phyloP scores from a whole-genome alignment of 2,329 filamentous ascomycete species.

The Fusarium verrucosum region DNA sequence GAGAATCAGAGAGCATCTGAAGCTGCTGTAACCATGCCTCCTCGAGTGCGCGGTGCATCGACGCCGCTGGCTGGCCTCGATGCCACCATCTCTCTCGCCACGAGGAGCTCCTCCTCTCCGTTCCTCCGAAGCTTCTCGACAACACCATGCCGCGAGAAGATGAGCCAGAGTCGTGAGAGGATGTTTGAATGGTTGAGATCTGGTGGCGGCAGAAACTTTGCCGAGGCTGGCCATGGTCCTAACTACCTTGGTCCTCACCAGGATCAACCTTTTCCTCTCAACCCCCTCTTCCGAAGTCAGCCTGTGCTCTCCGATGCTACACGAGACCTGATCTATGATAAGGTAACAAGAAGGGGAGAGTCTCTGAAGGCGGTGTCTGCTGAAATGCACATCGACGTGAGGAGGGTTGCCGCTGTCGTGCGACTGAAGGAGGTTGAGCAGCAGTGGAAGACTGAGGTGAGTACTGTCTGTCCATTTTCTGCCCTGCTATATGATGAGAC shows the following conservation, averaged over 20 bases:
- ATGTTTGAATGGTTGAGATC: conserved; percentile 54
- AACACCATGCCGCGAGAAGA: conserved; percentile 52
- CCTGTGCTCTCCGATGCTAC: conserved; percentile 77
- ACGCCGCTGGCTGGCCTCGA: conserved; percentile 47
- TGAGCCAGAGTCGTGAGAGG: conserved; percentile 48
- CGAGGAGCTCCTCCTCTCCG: conserved; percentile 15
- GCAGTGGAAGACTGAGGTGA: conserved; percentile 78
- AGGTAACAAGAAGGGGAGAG: conserved; percentile 71
- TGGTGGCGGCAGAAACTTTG: conserved; percentile 37
- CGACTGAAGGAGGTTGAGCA: conserved; percentile 87
- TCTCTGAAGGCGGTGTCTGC: conserved; percentile 81
- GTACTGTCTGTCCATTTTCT: conserved; percentile 46
- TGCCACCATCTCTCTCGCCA: conserved; percentile 35
- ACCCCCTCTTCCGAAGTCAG: conserved; percentile 74
- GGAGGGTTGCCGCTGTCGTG: conserved; percentile 85
- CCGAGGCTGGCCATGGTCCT: conserved; percentile 42
- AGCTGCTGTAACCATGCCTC: conserved; percentile 46
- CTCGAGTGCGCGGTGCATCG: conserved; percentile 45
- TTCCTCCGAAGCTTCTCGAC: conserved; percentile 52
- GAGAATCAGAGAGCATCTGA: conserved; percentile 24
- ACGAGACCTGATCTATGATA: conserved; percentile 76
- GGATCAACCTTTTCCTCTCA: conserved; percentile 76
- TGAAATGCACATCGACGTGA: conserved; percentile 80
- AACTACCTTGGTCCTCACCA: conserved; percentile 52
- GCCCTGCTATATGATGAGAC: conserved; percentile 61